phyloP scores from a whole-genome alignment of 2,329 filamentous ascomycete genomes.

The Colletotrichum musicola region DNA sequence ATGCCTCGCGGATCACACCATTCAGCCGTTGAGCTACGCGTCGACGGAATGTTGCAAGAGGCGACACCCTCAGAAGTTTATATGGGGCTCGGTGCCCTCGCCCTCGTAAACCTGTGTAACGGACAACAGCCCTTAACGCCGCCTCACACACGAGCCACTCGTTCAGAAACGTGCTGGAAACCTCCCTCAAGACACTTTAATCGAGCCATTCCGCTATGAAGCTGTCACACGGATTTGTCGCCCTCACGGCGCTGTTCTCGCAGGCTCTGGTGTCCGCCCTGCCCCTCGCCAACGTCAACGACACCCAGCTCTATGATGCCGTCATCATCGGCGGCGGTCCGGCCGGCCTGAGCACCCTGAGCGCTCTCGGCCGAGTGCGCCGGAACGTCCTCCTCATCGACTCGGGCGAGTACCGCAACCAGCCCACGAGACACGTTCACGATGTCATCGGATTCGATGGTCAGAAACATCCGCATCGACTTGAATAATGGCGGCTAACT shows the following conservation, averaged over 20 bases:
- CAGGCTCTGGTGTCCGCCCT: conserved; percentile 9
- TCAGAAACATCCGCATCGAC: conserved; percentile 47
- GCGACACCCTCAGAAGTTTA: neutral
- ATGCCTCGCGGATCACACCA: conserved; percentile 31
- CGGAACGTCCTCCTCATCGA: conserved; percentile 69
- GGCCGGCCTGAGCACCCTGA: conserved; percentile 65
- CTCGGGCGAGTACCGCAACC: conserved; percentile 70
- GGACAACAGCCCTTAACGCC: neutral
- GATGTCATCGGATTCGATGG: conserved; percentile 72
- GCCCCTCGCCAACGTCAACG: conserved; percentile 14
- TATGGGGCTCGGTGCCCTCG: neutral
- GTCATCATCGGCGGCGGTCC: conserved; percentile 71
- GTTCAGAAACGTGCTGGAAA: neutral
- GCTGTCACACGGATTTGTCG: conserved; percentile 11
- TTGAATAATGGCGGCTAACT: too few species aligned
- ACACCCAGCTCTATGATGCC: conserved; percentile 60
- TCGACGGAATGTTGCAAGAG: neutral
- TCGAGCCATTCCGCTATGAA: conserved; percentile 4
- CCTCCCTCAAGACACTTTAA: neutral
- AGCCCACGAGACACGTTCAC: conserved; percentile 68
- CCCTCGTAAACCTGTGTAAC: rapidly evolving
- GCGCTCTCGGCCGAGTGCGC: conserved; percentile 69
- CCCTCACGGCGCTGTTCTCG: conserved; percentile 16
- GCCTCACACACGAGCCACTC: neutral
- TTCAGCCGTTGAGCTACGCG: conserved; percentile 23